Base-by-base conservation (phyloP, 495 filamentous ascomycete species). In the Chaetomidium leptoderma region DNA sequence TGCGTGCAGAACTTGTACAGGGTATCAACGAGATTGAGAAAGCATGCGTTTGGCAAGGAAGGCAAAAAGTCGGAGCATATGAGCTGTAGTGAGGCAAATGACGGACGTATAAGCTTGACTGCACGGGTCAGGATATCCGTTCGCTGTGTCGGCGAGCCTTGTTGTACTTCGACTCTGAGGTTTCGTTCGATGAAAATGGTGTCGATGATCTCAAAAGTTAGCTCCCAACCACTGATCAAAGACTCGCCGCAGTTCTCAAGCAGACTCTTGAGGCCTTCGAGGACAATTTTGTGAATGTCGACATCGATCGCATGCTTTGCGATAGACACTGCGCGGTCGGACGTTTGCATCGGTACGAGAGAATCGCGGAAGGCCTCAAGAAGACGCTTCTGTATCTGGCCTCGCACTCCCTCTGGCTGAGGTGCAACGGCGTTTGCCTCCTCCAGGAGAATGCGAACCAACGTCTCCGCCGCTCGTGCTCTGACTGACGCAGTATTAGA, bases 61-160 rank as follows among this genome's bases (percentile, higher is more conserved):
- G 85, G 77, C 8, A 97, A 73, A 62, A 97, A 98, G 68, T 98
- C 93, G 4, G 93, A 96, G 63, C 91, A 95, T 37, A 97, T 87
- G 6, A 98, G 83, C 64, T 97, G 91, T 16, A 95, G 66, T 27
- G 91, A 93, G 52, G 82, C 85, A 65, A 97, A 97, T 0, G 91
- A 88, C 17, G 90, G 85, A 40, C 89, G 82, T 45, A 95, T 86
- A 8, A 98, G 79, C 47, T 83, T 85, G 55, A 83, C 76, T 6
- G 91, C 91, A 30, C 82, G 81, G 24, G 84, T 82, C n/a, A 63
- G 72, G 6, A 78, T 65, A 7, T 60, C 50, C 6, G 58, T 24
- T 7, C 64, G 64, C 58, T 63, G 63, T 17, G 58, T 43, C 32
- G 53, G 23, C 14, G 57, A 23, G 16, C 64, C 61, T 14, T 65